phyloP scores from a whole-genome alignment of 2,329 filamentous ascomycete genomes.

The Cylindrodendrum hubeiense region DNA sequence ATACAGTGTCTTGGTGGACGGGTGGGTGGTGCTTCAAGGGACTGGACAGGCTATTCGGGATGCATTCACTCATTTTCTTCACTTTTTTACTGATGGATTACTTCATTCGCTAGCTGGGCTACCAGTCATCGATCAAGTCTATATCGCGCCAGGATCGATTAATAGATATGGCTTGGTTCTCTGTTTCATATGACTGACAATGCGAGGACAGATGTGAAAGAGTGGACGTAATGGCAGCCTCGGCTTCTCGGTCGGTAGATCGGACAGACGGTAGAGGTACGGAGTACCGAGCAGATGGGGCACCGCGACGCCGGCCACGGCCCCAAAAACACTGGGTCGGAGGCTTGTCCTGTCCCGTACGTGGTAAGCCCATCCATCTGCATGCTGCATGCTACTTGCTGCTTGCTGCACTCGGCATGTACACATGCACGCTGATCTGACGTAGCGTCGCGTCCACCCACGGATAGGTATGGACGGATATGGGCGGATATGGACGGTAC shows the following conservation, averaged over 20 bases:
- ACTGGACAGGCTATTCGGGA: background rate
- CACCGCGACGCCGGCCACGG: background rate
- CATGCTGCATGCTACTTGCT: too few relatives aligned
- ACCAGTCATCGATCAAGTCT: conserved; percentile 9
- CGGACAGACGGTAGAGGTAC: conserved; percentile 25
- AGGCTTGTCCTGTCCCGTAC: background rate
- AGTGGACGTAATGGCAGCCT: conserved; percentile 32
- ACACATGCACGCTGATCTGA: background rate
- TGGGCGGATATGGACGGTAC: background rate
- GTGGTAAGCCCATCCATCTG: background rate
- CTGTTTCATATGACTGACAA: background rate
- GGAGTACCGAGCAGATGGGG: conserved; percentile 4
- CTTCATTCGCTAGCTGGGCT: conserved; percentile 23
- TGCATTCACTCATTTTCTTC: conserved; percentile 1
- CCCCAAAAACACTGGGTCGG: background rate
- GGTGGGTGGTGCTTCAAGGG: conserved; percentile 6
- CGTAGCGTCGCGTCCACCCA: background rate
- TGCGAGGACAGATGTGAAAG: background rate
- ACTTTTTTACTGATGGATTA: background rate
- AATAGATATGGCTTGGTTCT: conserved; percentile 15
- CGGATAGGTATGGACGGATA: background rate
- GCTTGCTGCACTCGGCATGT: background rate
- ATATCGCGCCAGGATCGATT: conserved; percentile 13
- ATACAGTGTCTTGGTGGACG: conserved; percentile 7
- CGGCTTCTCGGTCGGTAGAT: conserved; percentile 45